phyloP scores from a whole-genome alignment of 768 basidiomycete species.

The Mycena olivaceomarginata region DNA sequence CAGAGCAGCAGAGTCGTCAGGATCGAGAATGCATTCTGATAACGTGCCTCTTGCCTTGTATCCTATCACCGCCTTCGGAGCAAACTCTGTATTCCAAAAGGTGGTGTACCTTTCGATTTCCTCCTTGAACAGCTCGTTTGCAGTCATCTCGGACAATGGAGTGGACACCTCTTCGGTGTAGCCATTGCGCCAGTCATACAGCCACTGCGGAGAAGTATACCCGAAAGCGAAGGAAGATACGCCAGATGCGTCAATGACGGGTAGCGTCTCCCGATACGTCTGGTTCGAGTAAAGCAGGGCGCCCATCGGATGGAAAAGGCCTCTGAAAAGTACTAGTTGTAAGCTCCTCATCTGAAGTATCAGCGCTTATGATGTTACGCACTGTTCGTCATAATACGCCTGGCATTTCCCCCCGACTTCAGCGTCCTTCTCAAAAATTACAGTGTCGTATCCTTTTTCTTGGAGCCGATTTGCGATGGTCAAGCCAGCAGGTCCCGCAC shows the following conservation, averaged over 20 bases:
- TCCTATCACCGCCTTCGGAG: constrained; percentile 20
- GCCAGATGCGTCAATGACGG: constrained; percentile 23
- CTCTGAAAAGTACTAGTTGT: constrained; percentile 26
- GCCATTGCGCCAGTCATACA: constrained; percentile 25
- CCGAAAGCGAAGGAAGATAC: constrained; percentile 19
- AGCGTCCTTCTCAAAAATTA: constrained; percentile 25
- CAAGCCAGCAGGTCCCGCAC: constrained; percentile 28
- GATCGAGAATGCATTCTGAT: constrained; percentile 29
- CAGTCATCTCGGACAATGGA: constrained; percentile 27
- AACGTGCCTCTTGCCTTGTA: constrained; percentile 29
- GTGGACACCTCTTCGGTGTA: constrained; percentile 25
- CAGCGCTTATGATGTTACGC: constrained; percentile 21
- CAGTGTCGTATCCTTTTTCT: constrained; percentile 15
- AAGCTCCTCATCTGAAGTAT: constrained; percentile 24
- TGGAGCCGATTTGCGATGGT: constrained; percentile 18
- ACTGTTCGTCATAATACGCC: constrained; percentile 32
- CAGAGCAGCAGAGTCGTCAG: constrained; percentile 25
- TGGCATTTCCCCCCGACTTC: constrained; percentile 30
- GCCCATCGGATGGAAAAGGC: constrained; percentile 27
- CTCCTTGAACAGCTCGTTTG: constrained; percentile 25
- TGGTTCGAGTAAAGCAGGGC: constrained; percentile 25
- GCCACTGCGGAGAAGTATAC: constrained; percentile 16
- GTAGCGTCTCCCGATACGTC: constrained; percentile 22
- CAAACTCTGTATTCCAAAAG: constrained; percentile 27
- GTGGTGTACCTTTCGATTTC: constrained; percentile 24